A percentile compares a stretch with the other conserved stretches of the same genome.
phyloP scores from a whole-genome alignment of 2,329 filamentous ascomycete species.

The Aspergillus sp. region DNA sequence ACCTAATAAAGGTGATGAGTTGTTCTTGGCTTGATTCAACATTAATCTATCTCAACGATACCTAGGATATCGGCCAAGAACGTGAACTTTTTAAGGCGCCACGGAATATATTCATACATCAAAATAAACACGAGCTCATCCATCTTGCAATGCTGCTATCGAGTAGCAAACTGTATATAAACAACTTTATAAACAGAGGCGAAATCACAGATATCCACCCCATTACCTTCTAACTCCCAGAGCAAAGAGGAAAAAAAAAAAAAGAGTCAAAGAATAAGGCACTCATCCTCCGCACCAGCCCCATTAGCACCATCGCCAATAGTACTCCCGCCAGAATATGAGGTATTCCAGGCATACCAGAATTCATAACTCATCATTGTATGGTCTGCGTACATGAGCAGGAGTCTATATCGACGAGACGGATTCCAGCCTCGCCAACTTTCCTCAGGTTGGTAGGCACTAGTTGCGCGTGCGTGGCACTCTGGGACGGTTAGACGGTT shows the following conservation, averaged over 20 bases:
- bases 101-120: no score
- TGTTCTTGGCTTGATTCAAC: neutral
- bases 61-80: no score
- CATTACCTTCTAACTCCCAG: neutral
- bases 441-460: slow-evolving; percentile 34
- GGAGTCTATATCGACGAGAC: slow-evolving; percentile 50
- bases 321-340: neutral
- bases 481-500: slow-evolving; percentile 31
- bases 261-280: slow-evolving; percentile 1
- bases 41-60: neutral
- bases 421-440: slow-evolving; percentile 41
- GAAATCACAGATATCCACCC: no score
- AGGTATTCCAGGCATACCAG: slow-evolving; percentile 41
- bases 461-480: slow-evolving; percentile 34
- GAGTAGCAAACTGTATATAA: no score
- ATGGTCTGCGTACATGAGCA: slow-evolving; percentile 59
- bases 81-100: no score
- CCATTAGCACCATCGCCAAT: slow-evolving; percentile 14
- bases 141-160: no score
- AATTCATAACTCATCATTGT: slow-evolving; percentile 62
- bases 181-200: no score
- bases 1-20: neutral
- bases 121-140: no score
- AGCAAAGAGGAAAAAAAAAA: neutral
- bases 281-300: neutral